Percentiles rank a stretch among this genome's conserved stretches.
Evolutionary conservation across 805 yeast species (phyloP).

Genomic region (Saitoella complicata): DNA sequence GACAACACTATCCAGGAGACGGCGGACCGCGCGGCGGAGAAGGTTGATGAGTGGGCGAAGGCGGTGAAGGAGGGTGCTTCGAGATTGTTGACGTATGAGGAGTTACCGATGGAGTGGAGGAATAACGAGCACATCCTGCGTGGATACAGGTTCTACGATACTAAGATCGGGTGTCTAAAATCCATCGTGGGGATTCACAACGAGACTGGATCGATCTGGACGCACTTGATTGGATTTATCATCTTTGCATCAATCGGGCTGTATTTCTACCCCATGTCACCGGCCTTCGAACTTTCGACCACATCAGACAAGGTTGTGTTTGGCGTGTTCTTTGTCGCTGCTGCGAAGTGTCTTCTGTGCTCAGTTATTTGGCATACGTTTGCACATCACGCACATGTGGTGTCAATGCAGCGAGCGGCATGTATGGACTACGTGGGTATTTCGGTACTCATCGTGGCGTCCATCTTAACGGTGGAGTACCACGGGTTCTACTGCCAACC

Average conservation of each 20-base stretch:
- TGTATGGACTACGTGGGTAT: conserved; percentile 94
- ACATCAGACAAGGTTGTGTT: conserved; percentile 34
- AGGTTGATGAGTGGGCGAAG: conserved; percentile 7
- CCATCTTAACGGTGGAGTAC: conserved; percentile 75
- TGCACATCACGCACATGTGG: conserved; percentile 32
- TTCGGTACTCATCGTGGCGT: conserved; percentile 74
- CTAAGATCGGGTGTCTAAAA: conserved; percentile 40
- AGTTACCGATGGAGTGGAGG: conserved; percentile 83
- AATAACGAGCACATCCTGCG: conserved; percentile 71
- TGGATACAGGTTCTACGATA: conserved; percentile 71
- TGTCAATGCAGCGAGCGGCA: conserved; percentile 57
- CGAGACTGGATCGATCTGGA: conserved; percentile 87
- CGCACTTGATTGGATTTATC: conserved; percentile 61
- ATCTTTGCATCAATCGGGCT: conserved; percentile 40
- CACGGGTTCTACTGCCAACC: conserved; percentile 53
- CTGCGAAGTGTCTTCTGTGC: conserved; percentile 58
- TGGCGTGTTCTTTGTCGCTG: conserved; percentile 51
- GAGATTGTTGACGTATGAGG: conserved; percentile 55
- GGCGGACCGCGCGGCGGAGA: conserved; percentile 7
- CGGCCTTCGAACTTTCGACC: conserved; percentile 27
- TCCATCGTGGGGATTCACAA: conserved; percentile 58
- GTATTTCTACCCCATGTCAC: conserved; percentile 47
- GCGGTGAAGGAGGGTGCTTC: conserved; percentile 17
- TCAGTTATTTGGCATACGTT: conserved; percentile 89
- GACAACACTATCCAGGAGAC: conserved; percentile 3